Conservation (phyloP, 495 filamentous ascomycete genomes). For the Talaromyces borbonicus region DNA sequence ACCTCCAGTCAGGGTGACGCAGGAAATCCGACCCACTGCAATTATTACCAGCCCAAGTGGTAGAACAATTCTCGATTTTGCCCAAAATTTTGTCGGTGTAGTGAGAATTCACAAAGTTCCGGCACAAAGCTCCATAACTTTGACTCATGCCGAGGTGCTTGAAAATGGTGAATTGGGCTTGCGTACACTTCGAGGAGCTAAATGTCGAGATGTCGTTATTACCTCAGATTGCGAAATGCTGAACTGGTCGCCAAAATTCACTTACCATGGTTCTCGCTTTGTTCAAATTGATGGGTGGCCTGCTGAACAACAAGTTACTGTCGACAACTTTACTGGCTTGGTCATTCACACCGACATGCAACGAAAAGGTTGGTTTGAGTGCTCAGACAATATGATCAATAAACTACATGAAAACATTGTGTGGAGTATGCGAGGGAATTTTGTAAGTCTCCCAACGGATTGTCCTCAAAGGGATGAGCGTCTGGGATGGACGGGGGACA, state of each 20-base stretch:
- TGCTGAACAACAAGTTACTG: conserved; percentile 8
- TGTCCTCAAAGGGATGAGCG: conserved; percentile 50
- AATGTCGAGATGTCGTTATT: conserved; percentile 32
- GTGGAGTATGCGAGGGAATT: conserved; percentile 48
- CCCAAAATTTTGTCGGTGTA: conserved; percentile 50
- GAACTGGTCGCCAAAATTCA: conserved; percentile 29
- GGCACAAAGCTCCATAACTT: conserved; percentile 25
- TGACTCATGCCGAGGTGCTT: conserved; percentile 44
- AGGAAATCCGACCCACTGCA: conserved; percentile 26
- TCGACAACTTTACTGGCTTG: conserved; percentile 26
- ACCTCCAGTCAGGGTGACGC: conserved; percentile 30
- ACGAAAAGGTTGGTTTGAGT: conserved; percentile 36
- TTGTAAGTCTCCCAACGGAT: conserved; percentile 44
- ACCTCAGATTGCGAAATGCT: conserved; percentile 12
- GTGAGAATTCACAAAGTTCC: too few species aligned
- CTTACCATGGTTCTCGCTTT: conserved; percentile 49
- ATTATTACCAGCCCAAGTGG: conserved; percentile 35
- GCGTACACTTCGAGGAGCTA: conserved; percentile 38
- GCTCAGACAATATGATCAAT: conserved; percentile 38
- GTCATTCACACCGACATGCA: conserved; percentile 44
- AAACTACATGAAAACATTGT: conserved; percentile 39
- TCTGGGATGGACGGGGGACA: conserved; percentile 48
- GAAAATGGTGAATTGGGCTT: conserved; percentile 38
- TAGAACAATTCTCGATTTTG: conserved; percentile 43
- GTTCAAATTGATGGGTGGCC: conserved; percentile 41